phyloP scores from a whole-genome alignment of 208 protist species.

The Leptomonas seymouri region DNA sequence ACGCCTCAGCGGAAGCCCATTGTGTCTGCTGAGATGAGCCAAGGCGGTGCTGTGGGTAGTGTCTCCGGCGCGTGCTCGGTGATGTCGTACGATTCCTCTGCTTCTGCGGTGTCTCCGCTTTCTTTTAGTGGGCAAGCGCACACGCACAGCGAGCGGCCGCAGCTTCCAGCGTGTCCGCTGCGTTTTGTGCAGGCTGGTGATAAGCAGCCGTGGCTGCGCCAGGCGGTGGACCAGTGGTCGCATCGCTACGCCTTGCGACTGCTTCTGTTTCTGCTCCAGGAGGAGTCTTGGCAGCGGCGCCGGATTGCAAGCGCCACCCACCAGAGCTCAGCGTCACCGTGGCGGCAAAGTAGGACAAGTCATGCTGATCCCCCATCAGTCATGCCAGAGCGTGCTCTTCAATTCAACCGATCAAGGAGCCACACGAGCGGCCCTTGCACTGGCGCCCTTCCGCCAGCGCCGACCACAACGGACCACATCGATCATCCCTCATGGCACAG shows the following conservation, averaged over 20 bases:
- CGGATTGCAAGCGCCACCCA: not conserved
- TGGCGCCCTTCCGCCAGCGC: not conserved
- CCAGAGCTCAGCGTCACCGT: not conserved
- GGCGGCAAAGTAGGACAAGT: not conserved
- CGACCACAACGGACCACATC: not conserved
- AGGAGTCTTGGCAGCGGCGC: slow-evolving; percentile 19
- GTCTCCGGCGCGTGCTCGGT: not conserved
- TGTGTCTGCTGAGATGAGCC: no score
- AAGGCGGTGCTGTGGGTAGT: not conserved
- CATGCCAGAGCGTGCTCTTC: no score
- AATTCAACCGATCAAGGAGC: not conserved
- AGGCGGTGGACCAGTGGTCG: slow-evolving; percentile 15
- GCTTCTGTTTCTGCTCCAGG: slow-evolving; percentile 16
- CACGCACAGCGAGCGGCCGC: not conserved
- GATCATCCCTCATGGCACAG: not conserved
- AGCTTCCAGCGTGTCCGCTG: not conserved
- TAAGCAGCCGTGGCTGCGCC: slow-evolving; percentile 5
- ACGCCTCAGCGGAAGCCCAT: no score
- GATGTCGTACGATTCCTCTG: not conserved
- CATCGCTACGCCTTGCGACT: slow-evolving; percentile 28
- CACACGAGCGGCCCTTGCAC: not conserved
- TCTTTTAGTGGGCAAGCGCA: no score
- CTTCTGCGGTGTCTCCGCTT: slow-evolving; percentile 6
- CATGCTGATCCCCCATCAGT: no score
- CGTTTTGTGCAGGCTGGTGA: not conserved